Conservation (phyloP, 768 basidiomycete species). For the Terana coerulea region DNA sequence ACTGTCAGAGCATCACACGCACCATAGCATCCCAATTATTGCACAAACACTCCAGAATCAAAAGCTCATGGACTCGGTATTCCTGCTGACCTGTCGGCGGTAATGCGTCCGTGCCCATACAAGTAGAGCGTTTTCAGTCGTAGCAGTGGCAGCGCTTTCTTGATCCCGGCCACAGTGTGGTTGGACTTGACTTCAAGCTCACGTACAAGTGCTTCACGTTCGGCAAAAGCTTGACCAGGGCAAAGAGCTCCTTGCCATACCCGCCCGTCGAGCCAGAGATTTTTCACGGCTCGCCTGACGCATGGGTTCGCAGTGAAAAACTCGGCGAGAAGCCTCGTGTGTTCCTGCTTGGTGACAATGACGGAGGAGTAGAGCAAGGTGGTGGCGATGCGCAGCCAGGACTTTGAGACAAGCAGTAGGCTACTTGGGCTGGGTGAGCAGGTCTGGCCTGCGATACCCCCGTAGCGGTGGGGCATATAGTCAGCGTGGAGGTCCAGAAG, state of each 20-base stretch:
- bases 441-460: no score
- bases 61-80: no score
- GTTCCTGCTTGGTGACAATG: neutral
- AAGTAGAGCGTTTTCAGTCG: neutral
- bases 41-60: no score
- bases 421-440: no score
- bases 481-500: neutral
- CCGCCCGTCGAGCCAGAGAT: neutral
- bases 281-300: neutral
- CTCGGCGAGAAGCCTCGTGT: neutral
- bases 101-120: no score
- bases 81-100: no score
- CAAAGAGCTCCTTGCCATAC: neutral
- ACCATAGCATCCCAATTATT: no score
- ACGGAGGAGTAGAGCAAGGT: neutral
- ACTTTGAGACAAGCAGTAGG: neutral
- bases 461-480: neutral
- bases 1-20: no score
- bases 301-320: neutral
- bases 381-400: neutral
- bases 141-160: neutral
- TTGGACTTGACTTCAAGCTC: neutral
- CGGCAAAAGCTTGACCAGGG: neutral
- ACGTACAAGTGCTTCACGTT: neutral
- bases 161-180: neutral